These are phyloP conservation scores for Phytopythium kandeliae DNA, from an alignment of 352 stramenopile genomes.

Conservation along the genomic window DNA sequence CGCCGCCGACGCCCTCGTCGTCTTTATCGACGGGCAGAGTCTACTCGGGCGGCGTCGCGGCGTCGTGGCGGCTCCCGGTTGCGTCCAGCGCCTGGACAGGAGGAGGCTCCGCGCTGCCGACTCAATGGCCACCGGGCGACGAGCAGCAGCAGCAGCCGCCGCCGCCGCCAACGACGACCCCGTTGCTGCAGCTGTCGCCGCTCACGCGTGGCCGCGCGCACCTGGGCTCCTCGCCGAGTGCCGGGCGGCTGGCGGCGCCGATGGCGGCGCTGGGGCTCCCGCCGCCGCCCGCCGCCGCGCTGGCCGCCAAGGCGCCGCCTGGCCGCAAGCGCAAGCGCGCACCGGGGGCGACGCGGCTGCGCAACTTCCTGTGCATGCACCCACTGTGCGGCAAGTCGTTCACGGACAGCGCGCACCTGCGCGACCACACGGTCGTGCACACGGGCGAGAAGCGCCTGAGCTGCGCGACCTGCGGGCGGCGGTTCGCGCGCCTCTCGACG, in stretches of 20 bases:
- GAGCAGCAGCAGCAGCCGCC: constrained; percentile 1
- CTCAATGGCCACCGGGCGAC: neutral
- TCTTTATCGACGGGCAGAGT: neutral
- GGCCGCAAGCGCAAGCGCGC: constrained; percentile 37
- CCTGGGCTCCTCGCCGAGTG: neutral
- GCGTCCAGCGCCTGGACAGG: neutral
- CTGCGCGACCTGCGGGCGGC: constrained; percentile 39
- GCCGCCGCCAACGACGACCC: too few species aligned
- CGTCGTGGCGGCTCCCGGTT: neutral
- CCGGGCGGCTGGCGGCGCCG: neutral
- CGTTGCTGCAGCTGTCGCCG: neutral
- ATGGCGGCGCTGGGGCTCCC: constrained; percentile 12
- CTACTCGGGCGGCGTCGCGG: neutral
- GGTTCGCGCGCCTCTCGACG: constrained; percentile 47
- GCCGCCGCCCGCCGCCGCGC: neutral
- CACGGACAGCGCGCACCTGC: constrained; percentile 57
- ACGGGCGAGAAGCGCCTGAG: constrained; percentile 59
- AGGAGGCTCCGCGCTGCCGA: neutral
- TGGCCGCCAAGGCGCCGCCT: neutral
- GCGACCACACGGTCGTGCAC: constrained; percentile 70
- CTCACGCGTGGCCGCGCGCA: neutral
- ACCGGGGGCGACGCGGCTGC: constrained; percentile 37
- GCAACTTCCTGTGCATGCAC: constrained; percentile 67
- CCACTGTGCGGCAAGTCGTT: constrained; percentile 66
- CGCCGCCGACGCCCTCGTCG: neutral